Evolutionary conservation across 2,329 filamentous ascomycete species (phyloP).

Genomic region (Fusarium poae): DNA sequence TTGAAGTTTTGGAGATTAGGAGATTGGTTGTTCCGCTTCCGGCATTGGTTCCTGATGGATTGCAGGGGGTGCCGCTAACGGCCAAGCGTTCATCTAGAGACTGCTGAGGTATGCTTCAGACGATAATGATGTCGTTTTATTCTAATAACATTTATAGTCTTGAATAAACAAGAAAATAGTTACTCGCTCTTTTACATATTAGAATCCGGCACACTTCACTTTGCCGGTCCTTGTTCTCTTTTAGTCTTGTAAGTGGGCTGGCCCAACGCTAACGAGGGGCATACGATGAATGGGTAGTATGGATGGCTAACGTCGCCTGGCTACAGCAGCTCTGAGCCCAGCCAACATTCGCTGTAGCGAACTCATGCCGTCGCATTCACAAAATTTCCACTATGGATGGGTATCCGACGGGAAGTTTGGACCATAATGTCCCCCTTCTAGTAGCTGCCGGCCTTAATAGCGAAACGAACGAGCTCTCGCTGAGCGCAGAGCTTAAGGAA

Average conservation of each 20-base stretch:
- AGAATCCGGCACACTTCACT: neutral
- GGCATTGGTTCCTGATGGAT: conserved; percentile 34
- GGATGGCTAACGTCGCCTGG: conserved; percentile 44
- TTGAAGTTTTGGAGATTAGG: conserved; percentile 45
- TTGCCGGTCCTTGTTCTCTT: conserved; percentile 1
- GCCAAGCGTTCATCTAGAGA: conserved; percentile 7
- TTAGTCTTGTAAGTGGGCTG: conserved; percentile 45
- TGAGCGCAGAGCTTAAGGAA: conserved; percentile 67
- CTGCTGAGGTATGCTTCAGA: conserved; percentile 1
- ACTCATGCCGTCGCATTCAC: conserved; percentile 42
- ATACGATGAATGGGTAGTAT: conserved; percentile 42
- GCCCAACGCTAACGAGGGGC: conserved; percentile 46
- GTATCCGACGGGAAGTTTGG: conserved; percentile 82
- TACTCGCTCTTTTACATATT: neutral
- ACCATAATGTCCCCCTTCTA: conserved; percentile 88
- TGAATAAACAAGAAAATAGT: no score
- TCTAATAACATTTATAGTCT: neutral
- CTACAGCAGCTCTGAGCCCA: conserved; percentile 41
- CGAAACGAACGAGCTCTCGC: conserved; percentile 57
- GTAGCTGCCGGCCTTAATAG: conserved; percentile 80
- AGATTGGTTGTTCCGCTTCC: conserved; percentile 51
- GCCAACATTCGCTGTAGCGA: conserved; percentile 35
- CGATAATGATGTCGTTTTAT: conserved; percentile 9
- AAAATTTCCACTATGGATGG: conserved; percentile 73
- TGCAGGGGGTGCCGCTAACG: conserved; percentile 37